Evolutionary conservation across 208 protist genomes (phyloP).

Genomic region (Zelonia costaricensis): DNA sequence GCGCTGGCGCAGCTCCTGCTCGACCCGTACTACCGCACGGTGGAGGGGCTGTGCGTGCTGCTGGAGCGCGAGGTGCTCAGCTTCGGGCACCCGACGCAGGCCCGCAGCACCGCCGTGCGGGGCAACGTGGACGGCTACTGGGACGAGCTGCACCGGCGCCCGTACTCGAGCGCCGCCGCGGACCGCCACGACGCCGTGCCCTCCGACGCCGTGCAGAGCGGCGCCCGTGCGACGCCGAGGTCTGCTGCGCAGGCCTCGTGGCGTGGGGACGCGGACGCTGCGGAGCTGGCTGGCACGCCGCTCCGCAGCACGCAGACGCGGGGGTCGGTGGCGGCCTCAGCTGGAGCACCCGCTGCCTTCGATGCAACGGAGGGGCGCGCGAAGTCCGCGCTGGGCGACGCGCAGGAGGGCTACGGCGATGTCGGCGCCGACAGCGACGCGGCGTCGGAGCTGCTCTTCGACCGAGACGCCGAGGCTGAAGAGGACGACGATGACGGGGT

Average conservation of each 20-base stretch:
- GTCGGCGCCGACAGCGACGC: background rate
- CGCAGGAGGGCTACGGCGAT: background rate
- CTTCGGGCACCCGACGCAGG: conserved; percentile 78
- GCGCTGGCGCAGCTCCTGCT: conserved; percentile 80
- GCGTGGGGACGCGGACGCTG: too few species aligned
- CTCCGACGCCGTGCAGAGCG: too few species aligned
- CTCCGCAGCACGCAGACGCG: too few species aligned
- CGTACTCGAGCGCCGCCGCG: too few species aligned
- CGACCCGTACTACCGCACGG: conserved; percentile 94
- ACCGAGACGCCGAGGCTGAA: background rate
- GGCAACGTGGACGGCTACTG: conserved; percentile 22
- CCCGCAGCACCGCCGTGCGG: conserved; percentile 17
- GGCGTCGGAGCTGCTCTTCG: background rate
- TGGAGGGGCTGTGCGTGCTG: conserved; percentile 88
- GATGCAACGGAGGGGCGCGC: background rate
- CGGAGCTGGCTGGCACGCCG: too few species aligned
- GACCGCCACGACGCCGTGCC: too few species aligned
- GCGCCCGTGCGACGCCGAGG: too few species aligned
- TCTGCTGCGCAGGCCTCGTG: too few species aligned
- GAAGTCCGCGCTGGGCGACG: too few species aligned
- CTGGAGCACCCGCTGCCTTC: too few species aligned
- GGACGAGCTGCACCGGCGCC: conserved; percentile 1
- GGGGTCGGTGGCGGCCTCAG: too few species aligned
- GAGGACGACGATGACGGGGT: background rate
- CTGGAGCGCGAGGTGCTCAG: conserved; percentile 94